A percentile compares a stretch with the other conserved stretches of the same genome.
Evolutionary conservation across 441 rosid species (phyloP).

Genomic region (Eruca vesicaria): DNA sequence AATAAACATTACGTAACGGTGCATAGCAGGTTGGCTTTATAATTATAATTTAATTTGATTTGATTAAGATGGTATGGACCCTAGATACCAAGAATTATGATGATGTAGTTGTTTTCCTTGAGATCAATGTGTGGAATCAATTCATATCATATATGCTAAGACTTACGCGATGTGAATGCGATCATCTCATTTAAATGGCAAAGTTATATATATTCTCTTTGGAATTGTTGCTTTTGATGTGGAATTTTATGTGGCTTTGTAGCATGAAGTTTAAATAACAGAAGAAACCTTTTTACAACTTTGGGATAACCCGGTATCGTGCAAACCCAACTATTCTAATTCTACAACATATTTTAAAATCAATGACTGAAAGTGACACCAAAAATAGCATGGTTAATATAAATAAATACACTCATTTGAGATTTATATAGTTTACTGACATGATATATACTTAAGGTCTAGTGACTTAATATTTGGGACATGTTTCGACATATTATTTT

Average conservation of each 20-base stretch:
- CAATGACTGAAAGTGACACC: background rate
- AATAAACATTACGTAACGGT: background rate
- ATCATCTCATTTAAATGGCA: background rate
- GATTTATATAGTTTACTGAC: background rate
- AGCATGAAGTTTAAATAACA: background rate
- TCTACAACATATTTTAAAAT: background rate
- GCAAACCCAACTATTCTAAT: background rate
- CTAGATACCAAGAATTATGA: background rate
- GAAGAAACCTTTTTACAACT: constrained; percentile 11
- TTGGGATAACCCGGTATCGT: background rate
- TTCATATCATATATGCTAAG: too few species aligned
- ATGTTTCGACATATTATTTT: too few species aligned
- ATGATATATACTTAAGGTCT: background rate
- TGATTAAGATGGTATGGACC: background rate
- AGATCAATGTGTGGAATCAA: background rate
- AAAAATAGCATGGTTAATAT: background rate
- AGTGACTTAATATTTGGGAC: too few species aligned
- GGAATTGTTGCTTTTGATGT: background rate
- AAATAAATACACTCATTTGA: background rate
- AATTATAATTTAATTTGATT: background rate
- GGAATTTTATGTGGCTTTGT: constrained; percentile 20
- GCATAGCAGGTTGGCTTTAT: constrained; percentile 16
- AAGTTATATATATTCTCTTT: too few species aligned
- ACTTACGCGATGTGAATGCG: too few species aligned
- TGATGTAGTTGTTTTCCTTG: background rate